Percentiles rank a stretch among this genome's conserved stretches.
phyloP scores from a whole-genome alignment of 768 basidiomycete genomes.

The Suillus decipiens region DNA sequence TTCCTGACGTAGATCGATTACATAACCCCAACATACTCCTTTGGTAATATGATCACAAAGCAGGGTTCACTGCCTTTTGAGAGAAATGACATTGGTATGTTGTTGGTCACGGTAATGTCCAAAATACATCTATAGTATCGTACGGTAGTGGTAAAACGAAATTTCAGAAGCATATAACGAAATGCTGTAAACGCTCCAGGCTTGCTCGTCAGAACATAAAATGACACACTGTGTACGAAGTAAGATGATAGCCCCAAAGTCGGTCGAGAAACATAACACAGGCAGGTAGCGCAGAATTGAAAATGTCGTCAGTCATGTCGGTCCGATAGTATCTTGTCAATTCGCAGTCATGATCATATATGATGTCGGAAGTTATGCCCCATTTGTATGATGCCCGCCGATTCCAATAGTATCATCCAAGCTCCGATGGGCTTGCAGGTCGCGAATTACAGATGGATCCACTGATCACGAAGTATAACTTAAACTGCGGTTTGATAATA shows the following conservation, averaged over 20 bases:
- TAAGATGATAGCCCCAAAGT: conserved; percentile 20
- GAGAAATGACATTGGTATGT: conserved; percentile 9
- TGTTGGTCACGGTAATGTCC: conserved; percentile 17
- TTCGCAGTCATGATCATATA: conserved; percentile 26
- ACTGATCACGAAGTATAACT: conserved; percentile 46
- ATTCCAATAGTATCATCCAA: conserved; percentile 56
- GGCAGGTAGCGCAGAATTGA: conserved; percentile 20
- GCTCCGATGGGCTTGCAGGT: conserved; percentile 85
- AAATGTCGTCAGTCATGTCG: conserved; percentile 34
- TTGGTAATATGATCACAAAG: neutral
- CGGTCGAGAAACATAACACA: conserved; percentile 17
- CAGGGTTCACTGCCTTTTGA: neutral
- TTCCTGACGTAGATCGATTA: conserved; percentile 34
- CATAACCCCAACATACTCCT: conserved; percentile 27
- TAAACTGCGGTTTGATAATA: conserved; percentile 9
- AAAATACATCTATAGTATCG: conserved; percentile 26
- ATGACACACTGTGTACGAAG: conserved; percentile 4
- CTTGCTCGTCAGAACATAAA: conserved; percentile 1
- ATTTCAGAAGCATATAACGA: conserved; percentile 21
- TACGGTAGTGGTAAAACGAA: conserved; percentile 23
- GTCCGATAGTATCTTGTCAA: conserved; percentile 19
- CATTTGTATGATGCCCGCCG: conserved; percentile 31
- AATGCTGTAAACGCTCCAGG: conserved; percentile 31
- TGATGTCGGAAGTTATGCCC: conserved; percentile 23
- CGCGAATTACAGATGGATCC: conserved; percentile 85